Evolutionary conservation across 2,329 filamentous ascomycete species (phyloP).

Genomic region (Sclerotinia nivalis): DNA sequence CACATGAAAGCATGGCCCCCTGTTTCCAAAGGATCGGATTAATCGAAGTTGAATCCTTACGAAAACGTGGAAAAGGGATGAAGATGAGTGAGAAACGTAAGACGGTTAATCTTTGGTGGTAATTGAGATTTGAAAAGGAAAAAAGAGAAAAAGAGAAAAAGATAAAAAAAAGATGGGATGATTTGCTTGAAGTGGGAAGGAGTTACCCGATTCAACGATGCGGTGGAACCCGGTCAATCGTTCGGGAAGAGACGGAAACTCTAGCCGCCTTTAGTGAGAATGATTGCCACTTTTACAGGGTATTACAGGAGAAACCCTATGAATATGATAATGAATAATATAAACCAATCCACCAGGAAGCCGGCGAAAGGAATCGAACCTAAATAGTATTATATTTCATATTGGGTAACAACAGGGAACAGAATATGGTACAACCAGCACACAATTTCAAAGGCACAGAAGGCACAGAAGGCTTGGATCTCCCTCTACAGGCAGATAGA

Average conservation of each 20-base stretch:
- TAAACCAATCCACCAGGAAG: too few relatives aligned
- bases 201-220: background rate
- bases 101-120: slow-evolving; percentile 18
- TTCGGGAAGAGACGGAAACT: too few relatives aligned
- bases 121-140: background rate
- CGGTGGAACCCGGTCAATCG: background rate
- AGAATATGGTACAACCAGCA: background rate
- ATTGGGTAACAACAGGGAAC: background rate
- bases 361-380: too few relatives aligned
- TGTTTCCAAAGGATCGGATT: slow-evolving; percentile 12
- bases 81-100: slow-evolving; percentile 20
- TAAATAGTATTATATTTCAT: too few relatives aligned
- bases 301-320: background rate
- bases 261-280: background rate
- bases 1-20: slow-evolving; percentile 10
- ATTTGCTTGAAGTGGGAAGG: background rate
- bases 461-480: background rate
- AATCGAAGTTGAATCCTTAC: slow-evolving; percentile 20
- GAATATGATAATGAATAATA: too few relatives aligned
- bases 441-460: background rate
- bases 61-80: slow-evolving; percentile 21
- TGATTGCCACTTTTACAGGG: background rate
- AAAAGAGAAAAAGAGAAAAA: too few relatives aligned
- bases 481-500: background rate
- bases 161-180: background rate